These are phyloP conservation scores for Blepharisma undulans DNA, from an alignment of 169 alveolate genomes.

Conservation along the genomic window DNA sequence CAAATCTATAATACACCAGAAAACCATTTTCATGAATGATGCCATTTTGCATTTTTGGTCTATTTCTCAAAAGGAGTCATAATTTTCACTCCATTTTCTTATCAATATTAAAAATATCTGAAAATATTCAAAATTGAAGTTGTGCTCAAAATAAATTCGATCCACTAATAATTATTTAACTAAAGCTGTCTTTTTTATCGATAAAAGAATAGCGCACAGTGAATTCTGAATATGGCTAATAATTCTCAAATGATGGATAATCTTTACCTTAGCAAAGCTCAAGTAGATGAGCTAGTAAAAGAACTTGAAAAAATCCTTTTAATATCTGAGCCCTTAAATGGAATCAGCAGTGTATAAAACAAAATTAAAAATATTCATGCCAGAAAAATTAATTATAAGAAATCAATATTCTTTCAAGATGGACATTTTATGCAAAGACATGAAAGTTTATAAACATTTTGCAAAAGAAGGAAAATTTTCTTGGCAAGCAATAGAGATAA, in stretches of 20 bases:
- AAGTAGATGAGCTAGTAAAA: conserved; percentile 31
- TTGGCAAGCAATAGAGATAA: too few species aligned
- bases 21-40: not conserved
- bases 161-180: not conserved
- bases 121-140: not conserved
- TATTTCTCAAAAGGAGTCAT: not conserved
- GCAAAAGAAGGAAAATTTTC: too few species aligned
- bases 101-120: not conserved
- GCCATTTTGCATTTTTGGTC: not conserved
- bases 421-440: too few species aligned
- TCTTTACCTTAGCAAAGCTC: not conserved
- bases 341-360: too few species aligned
- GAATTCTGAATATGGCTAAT: not conserved
- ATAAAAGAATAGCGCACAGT: not conserved
- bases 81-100: not conserved
- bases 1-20: not conserved
- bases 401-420: too few species aligned
- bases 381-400: too few species aligned
- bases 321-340: conserved; percentile 37
- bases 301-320: conserved; percentile 38
- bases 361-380: too few species aligned
- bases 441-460: too few species aligned
- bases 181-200: not conserved
- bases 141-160: not conserved
- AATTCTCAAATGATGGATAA: not conserved